phyloP scores from a whole-genome alignment of 2,329 filamentous ascomycete species.

The Hypoxylon sp. region DNA sequence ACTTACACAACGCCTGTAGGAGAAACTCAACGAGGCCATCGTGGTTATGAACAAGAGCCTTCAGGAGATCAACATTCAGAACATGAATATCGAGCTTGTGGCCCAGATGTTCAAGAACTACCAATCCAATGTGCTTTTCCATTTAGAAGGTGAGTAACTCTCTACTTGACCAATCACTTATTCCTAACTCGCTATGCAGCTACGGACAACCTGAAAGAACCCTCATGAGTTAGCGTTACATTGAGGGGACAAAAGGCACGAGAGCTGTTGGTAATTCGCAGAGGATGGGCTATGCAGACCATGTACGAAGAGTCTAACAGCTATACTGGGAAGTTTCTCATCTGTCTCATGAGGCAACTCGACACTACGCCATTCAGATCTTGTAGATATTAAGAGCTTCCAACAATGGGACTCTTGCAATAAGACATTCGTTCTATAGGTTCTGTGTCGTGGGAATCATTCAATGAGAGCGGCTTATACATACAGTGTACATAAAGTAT shows the following conservation, averaged over 20 bases:
- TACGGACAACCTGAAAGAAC: constrained; percentile 86
- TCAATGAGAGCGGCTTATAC: background rate
- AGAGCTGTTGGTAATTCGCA: background rate
- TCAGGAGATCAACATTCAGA: constrained; percentile 98
- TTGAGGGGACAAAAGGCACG: background rate
- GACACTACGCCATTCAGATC: background rate
- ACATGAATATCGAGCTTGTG: constrained; percentile 98
- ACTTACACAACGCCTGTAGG: constrained; percentile 66
- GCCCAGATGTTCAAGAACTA: constrained; percentile 99
- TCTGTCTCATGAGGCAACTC: constrained; percentile 6
- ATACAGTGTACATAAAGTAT: background rate
- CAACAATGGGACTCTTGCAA: background rate
- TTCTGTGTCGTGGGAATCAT: background rate
- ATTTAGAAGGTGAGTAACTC: constrained; percentile 83
- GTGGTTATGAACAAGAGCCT: constrained; percentile 93
- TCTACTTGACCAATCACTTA: background rate
- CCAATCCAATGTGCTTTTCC: constrained; percentile 96
- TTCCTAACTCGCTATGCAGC: constrained; percentile 63
- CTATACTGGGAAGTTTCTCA: background rate
- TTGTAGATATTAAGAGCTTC: constrained; percentile 4
- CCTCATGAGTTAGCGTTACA: constrained; percentile 64
- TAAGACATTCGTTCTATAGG: background rate
- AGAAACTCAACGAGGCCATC: constrained; percentile 96
- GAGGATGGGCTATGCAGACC: background rate
- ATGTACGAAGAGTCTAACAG: background rate